Base-by-base conservation (phyloP, 179 eudicot genomes). In the Beta macrorhiza region DNA sequence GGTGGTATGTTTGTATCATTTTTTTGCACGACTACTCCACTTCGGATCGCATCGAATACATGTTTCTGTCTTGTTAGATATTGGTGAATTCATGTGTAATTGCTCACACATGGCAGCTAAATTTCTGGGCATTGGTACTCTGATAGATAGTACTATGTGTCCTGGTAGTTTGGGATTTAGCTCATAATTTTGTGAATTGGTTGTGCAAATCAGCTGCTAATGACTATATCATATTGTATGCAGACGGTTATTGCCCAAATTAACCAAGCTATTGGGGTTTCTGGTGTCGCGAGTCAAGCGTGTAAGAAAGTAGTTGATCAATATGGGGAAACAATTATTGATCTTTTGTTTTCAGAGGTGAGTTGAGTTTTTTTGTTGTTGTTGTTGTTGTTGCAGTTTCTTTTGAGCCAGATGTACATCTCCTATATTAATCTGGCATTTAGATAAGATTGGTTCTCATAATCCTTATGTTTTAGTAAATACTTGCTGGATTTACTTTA, bases 251-350 rank as follows among this genome's bases (percentile, higher is more conserved):
- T 88, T 76, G 51, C 90, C 32, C 76, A 83, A 83, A 88, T 88
- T 58, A 88, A 88, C 74, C 84, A 80, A 44, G 89, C 86, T 61
- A 88, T 88, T 81, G 90, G 90, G 75, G 90, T 86, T 83, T 7
- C 79, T 61, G 89, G 90, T 62, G 85, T 88, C 6, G 87, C 69
- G 44, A 88, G 69, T 76, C 77, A 84, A 79, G 85, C 85, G 57
- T 88, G 90, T 79, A 86, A 88, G 83, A 79, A 84, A 67, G 87
- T 86, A 44, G 86, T 88, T 78, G 68, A 79, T 12, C 86, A 86
- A 69, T 86, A 88, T 72, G 90, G 90, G 44, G 72, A 84, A 81
- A 75, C 55, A 6, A 84, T 88, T 12, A 59, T 88, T 10, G 69
- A 86, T 72, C 74, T 84, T 78, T 86, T 88, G 10, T 7, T 78